Evolutionary conservation across 176 grass and related monocot genomes (phyloP).

Genomic region (Zea mays): Zm-B73-REFERENCE-NAM-5.0 NC_050096.1:15070001-15070500

Average conservation of each 20-base stretch:
- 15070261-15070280: background rate
- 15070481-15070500: conserved; percentile 96
- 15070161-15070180: background rate
- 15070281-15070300: conserved; percentile 2
- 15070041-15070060: too few relatives aligned
- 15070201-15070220: background rate
- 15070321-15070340: conserved; percentile 16
- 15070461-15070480: conserved; percentile 50
- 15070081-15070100: too few relatives aligned
- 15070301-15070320: conserved; percentile 22
- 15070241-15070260: background rate
- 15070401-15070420: conserved; percentile 32
- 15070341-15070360: conserved; percentile 28
- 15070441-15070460: background rate
- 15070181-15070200: background rate
- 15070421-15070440: conserved; percentile 5
- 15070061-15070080: too few relatives aligned
- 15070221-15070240: background rate
- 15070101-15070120: too few relatives aligned
- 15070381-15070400: conserved; percentile 29
- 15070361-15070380: conserved; percentile 40
- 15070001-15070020: too few relatives aligned
- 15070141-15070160: background rate
- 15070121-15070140: background rate
- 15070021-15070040: too few relatives aligned